Conservation (phyloP, 257 asterid species). For the Solanum pimpinellifolium region DNA sequence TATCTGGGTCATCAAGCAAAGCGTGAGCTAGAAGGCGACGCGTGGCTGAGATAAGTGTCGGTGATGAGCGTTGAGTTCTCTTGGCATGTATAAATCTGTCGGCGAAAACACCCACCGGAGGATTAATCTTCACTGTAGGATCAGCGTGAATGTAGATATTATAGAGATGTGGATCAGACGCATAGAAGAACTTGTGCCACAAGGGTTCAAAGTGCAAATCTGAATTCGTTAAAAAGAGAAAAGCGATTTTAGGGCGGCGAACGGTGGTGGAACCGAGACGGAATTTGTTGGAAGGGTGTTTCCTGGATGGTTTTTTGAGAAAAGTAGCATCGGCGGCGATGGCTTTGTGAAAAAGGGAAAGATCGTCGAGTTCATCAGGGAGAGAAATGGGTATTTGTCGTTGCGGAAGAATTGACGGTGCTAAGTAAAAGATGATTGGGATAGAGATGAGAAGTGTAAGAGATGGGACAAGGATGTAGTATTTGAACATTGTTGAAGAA, state of each 20-base stretch:
- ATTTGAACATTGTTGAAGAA: background rate
- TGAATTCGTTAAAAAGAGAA: constrained; percentile 73
- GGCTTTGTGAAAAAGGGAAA: constrained; percentile 75
- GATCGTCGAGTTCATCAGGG: constrained; percentile 86
- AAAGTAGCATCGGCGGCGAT: constrained; percentile 40
- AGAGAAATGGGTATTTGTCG: constrained; percentile 54
- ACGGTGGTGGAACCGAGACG: constrained; percentile 54
- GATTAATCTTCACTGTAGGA: constrained; percentile 31
- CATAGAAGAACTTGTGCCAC: constrained; percentile 63
- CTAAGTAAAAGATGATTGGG: constrained; percentile 42
- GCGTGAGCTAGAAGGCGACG: constrained; percentile 67
- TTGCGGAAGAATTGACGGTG: constrained; percentile 55
- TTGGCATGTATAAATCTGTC: constrained; percentile 45
- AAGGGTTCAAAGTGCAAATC: constrained; percentile 61
- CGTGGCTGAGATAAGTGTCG: constrained; percentile 65
- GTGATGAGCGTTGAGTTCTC: constrained; percentile 85
- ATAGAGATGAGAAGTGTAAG: constrained; percentile 50
- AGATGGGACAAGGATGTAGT: constrained; percentile 40
- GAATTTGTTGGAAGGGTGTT: constrained; percentile 49
- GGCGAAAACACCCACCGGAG: constrained; percentile 41
- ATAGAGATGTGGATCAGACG: constrained; percentile 32
- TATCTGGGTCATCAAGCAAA: constrained; percentile 52
- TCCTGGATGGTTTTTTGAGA: background rate
- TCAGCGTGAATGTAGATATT: constrained; percentile 85
- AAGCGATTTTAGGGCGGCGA: constrained; percentile 80